Evolutionary conservation across 179 eudicot species (phyloP), one percentile per base, ranked within the genome.

Genomic region (Spergularia azorica): DNA sequence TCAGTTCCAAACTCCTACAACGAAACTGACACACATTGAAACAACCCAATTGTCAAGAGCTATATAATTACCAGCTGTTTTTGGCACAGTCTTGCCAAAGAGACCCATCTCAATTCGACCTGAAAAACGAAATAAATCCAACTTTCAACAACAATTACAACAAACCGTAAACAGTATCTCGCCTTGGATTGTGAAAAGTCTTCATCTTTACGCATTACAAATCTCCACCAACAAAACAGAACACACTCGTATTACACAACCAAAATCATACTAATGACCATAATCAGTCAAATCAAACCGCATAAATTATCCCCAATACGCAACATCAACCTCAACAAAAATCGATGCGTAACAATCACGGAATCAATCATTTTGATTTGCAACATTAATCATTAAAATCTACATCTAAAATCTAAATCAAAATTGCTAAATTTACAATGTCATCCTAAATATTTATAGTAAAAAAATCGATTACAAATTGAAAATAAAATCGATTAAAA

Each of bases 51-150:
- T n/a, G 21, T 65, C 9, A 20, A 55, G 13, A 17, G 54, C 10
- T 6, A 32, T 16, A 65, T 18, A 38, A 66, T 36, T 83, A 95
- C 98, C 98, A 73, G 86, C 95, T 77, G 98, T 95, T 81, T 95
- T 93, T 59, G 98, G 98, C 77, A 95, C 98, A 12, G 98, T 79
- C 79, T 95, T 93, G n/a, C 98, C 98, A 83, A 90, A 95, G 76
- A 95, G 92, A 73, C 98, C 98, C 88, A 95, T 89, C 6, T 87
- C 92, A 48, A 95, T 83, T 52, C 98, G 90, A 60, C 98, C 98
- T 95, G 89, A 82, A 86, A 67, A 36, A 58, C 32, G 32, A 54
- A 21, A 32, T 8, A 32, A 32, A 71, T 36, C 57, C 80, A 36
- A 21, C 21, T 16, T 46, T 46, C 75, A 74, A 7, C 46, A 13